Evolutionary conservation across 78 protist species (phyloP), one percentile per base, ranked within the genome.

Genomic region (Emiliania huxleyi): DNA sequence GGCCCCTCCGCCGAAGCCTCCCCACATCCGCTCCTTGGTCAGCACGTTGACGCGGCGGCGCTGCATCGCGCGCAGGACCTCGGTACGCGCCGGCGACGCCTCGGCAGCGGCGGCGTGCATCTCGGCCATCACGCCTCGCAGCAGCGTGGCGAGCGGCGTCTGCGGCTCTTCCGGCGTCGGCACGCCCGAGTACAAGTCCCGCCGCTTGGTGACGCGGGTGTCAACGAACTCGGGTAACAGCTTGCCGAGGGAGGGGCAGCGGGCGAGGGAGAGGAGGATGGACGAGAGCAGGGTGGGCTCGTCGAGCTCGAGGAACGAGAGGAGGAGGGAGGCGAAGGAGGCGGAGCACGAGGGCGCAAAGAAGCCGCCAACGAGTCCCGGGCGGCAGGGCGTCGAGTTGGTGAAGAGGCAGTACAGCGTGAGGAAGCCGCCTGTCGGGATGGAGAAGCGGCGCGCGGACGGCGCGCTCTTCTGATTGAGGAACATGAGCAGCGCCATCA

Each of bases 71-170:
- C 52, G 52, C n/a, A 18, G 1, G 18, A 40, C 35, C 23, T 43
- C 87, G 40, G 25, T 52, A 22, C 4, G 33, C 33, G 52, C 33
- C 26, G 15, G 62, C 37, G 83, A 8, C 43, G 91, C n/a, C 81
- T 56, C 56, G 91, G 26, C 42, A 2, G 33, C 77, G 37, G 55
- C 18, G 12, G 42, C 91, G 71, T 5, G 62, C 12, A 90, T 8
- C n/a, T 42, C 45, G 22, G 33, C 19, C 19, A 90, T 15, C 6
- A 90, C 0, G 33, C 21, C 0, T 5, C 79, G 87, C 29, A 90
- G 52, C 23, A 90, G 56, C 22, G 35, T 37, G 43, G 26, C 75
- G 26, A 90, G 85, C 29, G 93, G 93, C 23, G 93, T 22, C n/a
- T 44, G 18, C 8, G 85, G 48, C 46, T 77, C 85, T 2, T 77